Conservation (phyloP, 768 basidiomycete genomes). For the Chalciporus pseudorubinellus region DNA sequence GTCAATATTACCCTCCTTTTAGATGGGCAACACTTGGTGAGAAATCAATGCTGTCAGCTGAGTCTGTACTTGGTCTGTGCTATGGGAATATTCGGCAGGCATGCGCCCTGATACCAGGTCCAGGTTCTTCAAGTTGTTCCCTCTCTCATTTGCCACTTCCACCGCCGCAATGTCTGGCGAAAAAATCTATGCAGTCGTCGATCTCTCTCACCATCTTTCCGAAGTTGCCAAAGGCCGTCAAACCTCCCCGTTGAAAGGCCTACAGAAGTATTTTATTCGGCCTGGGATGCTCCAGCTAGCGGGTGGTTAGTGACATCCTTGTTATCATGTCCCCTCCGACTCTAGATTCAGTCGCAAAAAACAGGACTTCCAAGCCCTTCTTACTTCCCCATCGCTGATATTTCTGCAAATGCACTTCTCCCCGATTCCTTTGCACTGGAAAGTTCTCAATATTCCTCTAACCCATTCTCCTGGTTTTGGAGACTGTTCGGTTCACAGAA, state of each 20-base stretch:
- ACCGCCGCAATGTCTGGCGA: conserved; percentile 27
- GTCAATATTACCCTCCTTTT: no score
- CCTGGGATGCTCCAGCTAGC: conserved; percentile 60
- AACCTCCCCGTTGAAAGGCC: conserved; percentile 60
- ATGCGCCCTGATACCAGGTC: no score
- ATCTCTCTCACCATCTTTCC: conserved; percentile 75
- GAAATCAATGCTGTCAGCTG: no score
- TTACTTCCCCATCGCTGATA: conserved; percentile 66
- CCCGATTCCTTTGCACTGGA: conserved; percentile 48
- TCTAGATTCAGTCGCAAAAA: neutral
- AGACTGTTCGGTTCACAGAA: conserved; percentile 41
- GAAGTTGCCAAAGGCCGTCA: conserved; percentile 45
- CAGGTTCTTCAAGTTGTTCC: no score
- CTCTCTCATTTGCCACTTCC: neutral
- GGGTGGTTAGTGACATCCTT: conserved; percentile 49
- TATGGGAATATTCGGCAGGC: neutral
- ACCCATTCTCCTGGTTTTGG: conserved; percentile 57
- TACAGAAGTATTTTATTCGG: conserved; percentile 54
- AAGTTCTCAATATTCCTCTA: conserved; percentile 19
- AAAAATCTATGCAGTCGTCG: conserved; percentile 49
- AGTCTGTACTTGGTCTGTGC: no score
- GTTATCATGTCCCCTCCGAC: neutral
- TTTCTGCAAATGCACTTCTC: conserved; percentile 54
- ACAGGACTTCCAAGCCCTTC: conserved; percentile 63
- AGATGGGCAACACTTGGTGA: no score